These are phyloP conservation scores for Boletellus ananas DNA, from an alignment of 768 basidiomycete genomes.

Conservation along the genomic window DNA sequence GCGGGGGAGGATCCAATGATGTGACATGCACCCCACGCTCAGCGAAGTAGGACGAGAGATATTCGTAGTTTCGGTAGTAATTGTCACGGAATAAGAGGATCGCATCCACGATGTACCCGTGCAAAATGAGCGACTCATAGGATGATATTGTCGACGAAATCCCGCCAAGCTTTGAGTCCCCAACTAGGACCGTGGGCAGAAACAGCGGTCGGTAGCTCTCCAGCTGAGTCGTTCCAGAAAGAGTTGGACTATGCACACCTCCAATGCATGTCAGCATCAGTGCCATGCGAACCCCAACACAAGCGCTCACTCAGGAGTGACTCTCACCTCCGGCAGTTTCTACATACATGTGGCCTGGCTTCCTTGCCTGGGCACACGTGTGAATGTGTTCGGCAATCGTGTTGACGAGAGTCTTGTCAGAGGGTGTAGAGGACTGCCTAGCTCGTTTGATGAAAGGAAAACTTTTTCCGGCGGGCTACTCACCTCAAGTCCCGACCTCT, in stretches of 20 bases:
- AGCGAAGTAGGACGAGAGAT: slow-evolving; percentile 72
- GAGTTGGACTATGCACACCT: slow-evolving; percentile 91
- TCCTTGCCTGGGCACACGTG: slow-evolving; percentile 38
- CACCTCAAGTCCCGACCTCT: slow-evolving; percentile 31
- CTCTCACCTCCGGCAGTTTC: slow-evolving; percentile 95
- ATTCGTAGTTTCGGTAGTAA: slow-evolving; percentile 87
- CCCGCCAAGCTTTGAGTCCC: slow-evolving; percentile 86
- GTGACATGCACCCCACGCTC: slow-evolving; percentile 61
- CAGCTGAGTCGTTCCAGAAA: slow-evolving; percentile 78
- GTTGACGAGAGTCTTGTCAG: slow-evolving; percentile 63
- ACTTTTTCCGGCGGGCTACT: slow-evolving; percentile 1
- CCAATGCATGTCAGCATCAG: slow-evolving; percentile 7
- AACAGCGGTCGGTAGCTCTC: slow-evolving; percentile 85
- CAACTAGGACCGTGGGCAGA: slow-evolving; percentile 83
- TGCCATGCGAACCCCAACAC: neutral
- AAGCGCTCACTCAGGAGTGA: slow-evolving; percentile 13
- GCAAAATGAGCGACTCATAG: slow-evolving; percentile 86
- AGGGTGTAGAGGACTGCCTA: slow-evolving; percentile 37
- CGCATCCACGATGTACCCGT: slow-evolving; percentile 85
- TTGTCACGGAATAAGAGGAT: slow-evolving; percentile 80
- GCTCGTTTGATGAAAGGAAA: slow-evolving; percentile 3
- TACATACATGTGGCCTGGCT: slow-evolving; percentile 64
- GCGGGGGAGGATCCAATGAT: slow-evolving; percentile 58
- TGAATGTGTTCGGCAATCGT: slow-evolving; percentile 63
- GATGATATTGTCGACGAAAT: slow-evolving; percentile 91